These are phyloP conservation scores for Gamsiella multidivaricata DNA, from an alignment of 192 early-diverging fungal genomes.

Conservation along the genomic window DNA sequence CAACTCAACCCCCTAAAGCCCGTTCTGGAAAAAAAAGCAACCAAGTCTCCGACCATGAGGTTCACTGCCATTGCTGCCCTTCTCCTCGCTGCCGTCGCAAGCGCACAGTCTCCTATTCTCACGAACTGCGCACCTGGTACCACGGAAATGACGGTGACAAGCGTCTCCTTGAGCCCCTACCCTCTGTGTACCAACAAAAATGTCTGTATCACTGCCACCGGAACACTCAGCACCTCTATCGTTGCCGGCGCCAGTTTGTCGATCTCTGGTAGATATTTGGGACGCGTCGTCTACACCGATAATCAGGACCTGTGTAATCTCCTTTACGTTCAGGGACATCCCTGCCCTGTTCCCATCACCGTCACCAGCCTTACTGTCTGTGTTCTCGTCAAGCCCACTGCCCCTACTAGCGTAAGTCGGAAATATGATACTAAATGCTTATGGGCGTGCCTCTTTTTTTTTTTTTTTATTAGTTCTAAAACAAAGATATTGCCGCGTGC, in stretches of 20 bases:
- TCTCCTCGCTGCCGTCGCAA: constrained; percentile 46
- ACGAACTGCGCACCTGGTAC: constrained; percentile 24
- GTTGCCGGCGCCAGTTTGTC: constrained; percentile 11
- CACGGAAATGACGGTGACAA: constrained; percentile 42
- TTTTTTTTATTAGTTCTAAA: not conserved
- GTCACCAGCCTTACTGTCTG: constrained; percentile 23
- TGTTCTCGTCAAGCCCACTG: constrained; percentile 20
- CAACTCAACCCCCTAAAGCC: too few species aligned
- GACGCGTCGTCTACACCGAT: constrained; percentile 32
- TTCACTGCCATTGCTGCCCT: constrained; percentile 57
- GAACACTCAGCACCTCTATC: constrained; percentile 44
- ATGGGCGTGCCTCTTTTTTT: not conserved
- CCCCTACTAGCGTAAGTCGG: constrained; percentile 25
- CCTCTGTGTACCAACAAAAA: constrained; percentile 45
- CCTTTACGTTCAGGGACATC: not conserved
- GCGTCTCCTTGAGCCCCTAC: constrained; percentile 54
- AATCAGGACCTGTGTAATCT: constrained; percentile 20
- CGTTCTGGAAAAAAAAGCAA: too few species aligned
- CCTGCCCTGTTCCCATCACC: constrained; percentile 26
- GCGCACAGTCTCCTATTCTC: constrained; percentile 42
- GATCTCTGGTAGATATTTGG: not conserved
- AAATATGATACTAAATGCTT: not conserved
- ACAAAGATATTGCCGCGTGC: not conserved
- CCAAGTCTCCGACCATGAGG: too few species aligned
- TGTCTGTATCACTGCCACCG: constrained; percentile 30